Evolutionary conservation across 2,329 filamentous ascomycete genomes (phyloP).

Genomic region (Mycosphaerella sp.): DNA sequence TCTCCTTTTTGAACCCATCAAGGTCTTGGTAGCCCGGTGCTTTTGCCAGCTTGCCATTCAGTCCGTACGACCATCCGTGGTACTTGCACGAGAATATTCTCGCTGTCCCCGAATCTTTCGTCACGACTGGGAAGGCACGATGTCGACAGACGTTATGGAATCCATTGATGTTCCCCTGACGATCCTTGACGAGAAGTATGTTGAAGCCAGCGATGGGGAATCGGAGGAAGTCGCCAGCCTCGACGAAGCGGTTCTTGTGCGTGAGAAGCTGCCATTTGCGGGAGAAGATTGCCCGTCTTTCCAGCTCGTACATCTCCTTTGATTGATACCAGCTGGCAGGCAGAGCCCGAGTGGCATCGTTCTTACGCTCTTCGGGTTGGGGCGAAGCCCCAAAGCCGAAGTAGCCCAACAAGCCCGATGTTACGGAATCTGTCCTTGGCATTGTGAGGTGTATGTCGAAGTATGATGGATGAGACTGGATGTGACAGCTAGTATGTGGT

Average conservation of each 20-base stretch:
- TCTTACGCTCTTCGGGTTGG: conserved; percentile 17
- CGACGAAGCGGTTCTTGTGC: conserved; percentile 27
- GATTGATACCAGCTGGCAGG: conserved; percentile 44
- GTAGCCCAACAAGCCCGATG: conserved; percentile 26
- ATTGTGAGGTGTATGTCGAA: conserved; percentile 5
- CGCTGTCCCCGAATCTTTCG: conserved; percentile 44
- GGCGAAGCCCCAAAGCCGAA: conserved; percentile 35
- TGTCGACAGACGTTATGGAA: conserved; percentile 61
- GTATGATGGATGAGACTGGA: not conserved
- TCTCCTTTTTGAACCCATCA: conserved; percentile 50
- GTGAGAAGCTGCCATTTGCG: conserved; percentile 35
- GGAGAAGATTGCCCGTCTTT: conserved; percentile 42
- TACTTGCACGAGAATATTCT: conserved; percentile 55
- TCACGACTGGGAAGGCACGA: conserved; percentile 54
- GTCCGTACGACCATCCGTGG: conserved; percentile 58
- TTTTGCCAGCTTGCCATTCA: conserved; percentile 53
- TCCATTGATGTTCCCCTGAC: conserved; percentile 49
- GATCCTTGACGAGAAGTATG: conserved; percentile 49
- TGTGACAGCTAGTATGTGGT: not conserved
- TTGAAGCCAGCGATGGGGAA: conserved; percentile 52
- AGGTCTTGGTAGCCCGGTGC: conserved; percentile 54
- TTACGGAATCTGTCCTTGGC: conserved; percentile 12
- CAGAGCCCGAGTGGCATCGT: conserved; percentile 35
- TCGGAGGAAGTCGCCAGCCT: conserved; percentile 38
- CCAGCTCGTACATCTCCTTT: conserved; percentile 42